Conservation (phyloP, 805 yeast genomes). For the Wickerhamiella musiphila region DNA sequence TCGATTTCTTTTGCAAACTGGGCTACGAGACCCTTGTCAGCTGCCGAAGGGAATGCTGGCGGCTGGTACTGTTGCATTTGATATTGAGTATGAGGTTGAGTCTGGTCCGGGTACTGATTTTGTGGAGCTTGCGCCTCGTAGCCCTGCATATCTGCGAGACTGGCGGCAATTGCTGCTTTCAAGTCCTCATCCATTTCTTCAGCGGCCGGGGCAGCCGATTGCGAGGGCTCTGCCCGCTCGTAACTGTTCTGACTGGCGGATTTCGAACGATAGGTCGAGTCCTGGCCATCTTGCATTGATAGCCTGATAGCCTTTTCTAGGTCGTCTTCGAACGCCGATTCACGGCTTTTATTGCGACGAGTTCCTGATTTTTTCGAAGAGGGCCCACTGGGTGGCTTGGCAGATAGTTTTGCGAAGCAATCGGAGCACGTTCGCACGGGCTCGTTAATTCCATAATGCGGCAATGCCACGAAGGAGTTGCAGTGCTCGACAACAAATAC, state of each 20-base stretch:
- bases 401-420: slow-evolving; percentile 48
- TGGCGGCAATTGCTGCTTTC: slow-evolving; percentile 88
- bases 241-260: slow-evolving; percentile 17
- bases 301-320: slow-evolving; percentile 60
- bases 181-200: slow-evolving; percentile 74
- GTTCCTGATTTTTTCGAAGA: slow-evolving; percentile 13
- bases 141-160: slow-evolving; percentile 49
- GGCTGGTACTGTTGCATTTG: neutral
- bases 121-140: neutral
- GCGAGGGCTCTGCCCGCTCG: slow-evolving; percentile 1
- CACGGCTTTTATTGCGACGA: slow-evolving; percentile 9
- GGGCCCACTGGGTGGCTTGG: slow-evolving; percentile 16
- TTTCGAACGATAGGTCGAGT: slow-evolving; percentile 4
- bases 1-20: slow-evolving; percentile 6
- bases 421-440: slow-evolving; percentile 91
- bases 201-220: slow-evolving; percentile 12
- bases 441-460: slow-evolving; percentile 69
- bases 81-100: neutral
- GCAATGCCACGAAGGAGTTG: slow-evolving; percentile 49
- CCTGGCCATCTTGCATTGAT: slow-evolving; percentile 42
- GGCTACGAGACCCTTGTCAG: slow-evolving; percentile 6
- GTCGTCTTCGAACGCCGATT: slow-evolving; percentile 34
- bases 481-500: slow-evolving; percentile 80
- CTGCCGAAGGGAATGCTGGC: neutral
- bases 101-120: neutral